These are phyloP conservation scores for Trichophyton schoenleinii DNA, from an alignment of 2,329 filamentous ascomycete genomes.

Conservation along the genomic window DNA sequence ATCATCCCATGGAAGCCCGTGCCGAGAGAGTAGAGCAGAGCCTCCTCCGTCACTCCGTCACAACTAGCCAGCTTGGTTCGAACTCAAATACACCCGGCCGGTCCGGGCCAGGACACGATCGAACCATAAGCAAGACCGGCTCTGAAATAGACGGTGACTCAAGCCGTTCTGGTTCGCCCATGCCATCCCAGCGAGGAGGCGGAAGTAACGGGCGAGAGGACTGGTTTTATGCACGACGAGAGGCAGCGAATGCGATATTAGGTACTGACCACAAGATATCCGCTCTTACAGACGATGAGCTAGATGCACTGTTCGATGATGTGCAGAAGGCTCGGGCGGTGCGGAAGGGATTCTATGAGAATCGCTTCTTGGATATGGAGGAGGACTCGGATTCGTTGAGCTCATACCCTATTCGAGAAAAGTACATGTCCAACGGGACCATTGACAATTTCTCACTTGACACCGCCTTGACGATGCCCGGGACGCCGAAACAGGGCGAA, in stretches of 20 bases:
- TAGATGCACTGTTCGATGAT: slow-evolving; percentile 87
- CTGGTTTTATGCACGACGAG: slow-evolving; percentile 84
- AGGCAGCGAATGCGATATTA: slow-evolving; percentile 82
- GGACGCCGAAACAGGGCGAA: slow-evolving; percentile 69
- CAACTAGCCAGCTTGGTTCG: slow-evolving; percentile 50
- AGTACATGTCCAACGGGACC: slow-evolving; percentile 89
- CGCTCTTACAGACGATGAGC: slow-evolving; percentile 80
- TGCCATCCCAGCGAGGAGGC: slow-evolving; percentile 51
- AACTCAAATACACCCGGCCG: slow-evolving; percentile 48
- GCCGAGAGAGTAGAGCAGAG: slow-evolving; percentile 84
- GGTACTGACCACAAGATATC: slow-evolving; percentile 86
- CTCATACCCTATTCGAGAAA: slow-evolving; percentile 80
- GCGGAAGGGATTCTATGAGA: slow-evolving; percentile 54
- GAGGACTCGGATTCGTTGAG: slow-evolving; percentile 83
- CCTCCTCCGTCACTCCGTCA: slow-evolving; percentile 69
- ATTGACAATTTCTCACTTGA: slow-evolving; percentile 94
- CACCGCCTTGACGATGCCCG: slow-evolving; percentile 85
- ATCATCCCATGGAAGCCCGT: slow-evolving; percentile 89
- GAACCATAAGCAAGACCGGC: slow-evolving; percentile 62
- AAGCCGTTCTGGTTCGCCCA: slow-evolving; percentile 67
- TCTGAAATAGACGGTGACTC: slow-evolving; percentile 61
- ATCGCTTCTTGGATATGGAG: slow-evolving; percentile 41
- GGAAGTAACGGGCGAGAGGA: slow-evolving; percentile 52
- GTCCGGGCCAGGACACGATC: slow-evolving; percentile 55
- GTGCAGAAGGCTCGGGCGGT: slow-evolving; percentile 80